Percentiles rank a stretch among this genome's conserved stretches.
Conservation (phyloP, 495 filamentous ascomycete genomes). For the Cercophora sp. region DNA sequence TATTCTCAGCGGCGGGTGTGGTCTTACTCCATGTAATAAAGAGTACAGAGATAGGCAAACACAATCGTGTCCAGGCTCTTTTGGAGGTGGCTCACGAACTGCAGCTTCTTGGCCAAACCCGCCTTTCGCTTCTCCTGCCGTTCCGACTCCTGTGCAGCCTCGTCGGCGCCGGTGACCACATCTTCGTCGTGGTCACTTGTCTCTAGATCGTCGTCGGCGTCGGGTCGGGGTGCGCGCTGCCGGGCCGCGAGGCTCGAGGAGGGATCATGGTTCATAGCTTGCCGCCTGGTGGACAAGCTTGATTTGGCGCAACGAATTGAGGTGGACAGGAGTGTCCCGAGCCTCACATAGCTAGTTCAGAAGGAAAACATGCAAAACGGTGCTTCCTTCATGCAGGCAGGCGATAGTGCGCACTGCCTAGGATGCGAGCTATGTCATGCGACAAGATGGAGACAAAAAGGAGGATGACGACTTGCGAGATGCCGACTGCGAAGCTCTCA, state of each 20-base stretch:
- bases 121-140: conserved; percentile 28
- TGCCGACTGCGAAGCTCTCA: background rate
- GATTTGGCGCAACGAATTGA: conserved; percentile 5
- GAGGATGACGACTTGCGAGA: no score
- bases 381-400: background rate
- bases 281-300: conserved; percentile 24
- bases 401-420: conserved; percentile 1
- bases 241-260: conserved; percentile 52
- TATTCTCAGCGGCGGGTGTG: background rate
- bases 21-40: conserved; percentile 90
- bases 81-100: conserved; percentile 66
- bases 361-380: background rate
- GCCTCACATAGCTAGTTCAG: conserved; percentile 15
- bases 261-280: conserved; percentile 66
- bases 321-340: background rate
- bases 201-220: conserved; percentile 25
- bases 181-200: conserved; percentile 28
- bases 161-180: conserved; percentile 21
- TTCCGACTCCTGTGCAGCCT: conserved; percentile 13
- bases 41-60: conserved; percentile 70
- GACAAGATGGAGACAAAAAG: background rate
- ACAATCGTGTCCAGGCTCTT: conserved; percentile 75
- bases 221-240: conserved; percentile 32
- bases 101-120: conserved; percentile 52
- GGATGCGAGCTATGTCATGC: background rate